Base-by-base conservation (phyloP, 2,329 filamentous ascomycete genomes). In the Cadophora sp. region DNA sequence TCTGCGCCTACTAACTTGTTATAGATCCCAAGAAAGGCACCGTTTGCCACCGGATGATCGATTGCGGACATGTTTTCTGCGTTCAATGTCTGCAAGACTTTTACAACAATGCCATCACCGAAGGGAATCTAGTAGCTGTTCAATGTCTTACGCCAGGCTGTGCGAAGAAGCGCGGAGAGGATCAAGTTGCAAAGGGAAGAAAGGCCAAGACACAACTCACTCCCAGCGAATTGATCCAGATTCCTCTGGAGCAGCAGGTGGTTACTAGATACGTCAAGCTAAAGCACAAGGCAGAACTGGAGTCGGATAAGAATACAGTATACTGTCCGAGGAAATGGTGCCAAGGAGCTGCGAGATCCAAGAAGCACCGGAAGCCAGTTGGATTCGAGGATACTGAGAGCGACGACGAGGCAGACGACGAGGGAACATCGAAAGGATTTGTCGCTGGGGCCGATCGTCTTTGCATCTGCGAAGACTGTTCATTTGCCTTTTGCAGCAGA, bases 271-370 rank as follows among this genome's bases (percentile, higher is more conserved):
- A 96, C 77, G 92, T 97, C 4, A 89, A 89, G 45, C 84, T 98
- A 68, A 97, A 96, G 80, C 92, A 97, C 75, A 98, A 98, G 81
- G 92, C 91, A 71, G 91, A 93, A 77, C 87, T 98, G 2, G 96
- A 98, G 78, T 90, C 93, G 0, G 94, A 98, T 79, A 96, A 94
- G 75, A 91, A 89, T 66, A 97, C 94, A 0, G 86, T 97, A 41
- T 98, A 97, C 78, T 99, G 96, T 75, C 96, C 96, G 0, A 88
- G 96, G 9, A 85, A 89, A 65, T 97, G 94, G 93, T 99, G 96
- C 77, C 92, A 96, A 78, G 94, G 93, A 6, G 92, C 94, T 2
- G 94, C 94, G 30, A 87, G 88, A 55, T 93, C 91, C 24, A 91
- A 90, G 76, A 88, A 86, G 73, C 89, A 92, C 78, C 89, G 85